A percentile compares a stretch with the other conserved stretches of the same genome.
Evolutionary conservation across 2,329 filamentous ascomycete species (phyloP).

Genomic region (Xylogone sp.): DNA sequence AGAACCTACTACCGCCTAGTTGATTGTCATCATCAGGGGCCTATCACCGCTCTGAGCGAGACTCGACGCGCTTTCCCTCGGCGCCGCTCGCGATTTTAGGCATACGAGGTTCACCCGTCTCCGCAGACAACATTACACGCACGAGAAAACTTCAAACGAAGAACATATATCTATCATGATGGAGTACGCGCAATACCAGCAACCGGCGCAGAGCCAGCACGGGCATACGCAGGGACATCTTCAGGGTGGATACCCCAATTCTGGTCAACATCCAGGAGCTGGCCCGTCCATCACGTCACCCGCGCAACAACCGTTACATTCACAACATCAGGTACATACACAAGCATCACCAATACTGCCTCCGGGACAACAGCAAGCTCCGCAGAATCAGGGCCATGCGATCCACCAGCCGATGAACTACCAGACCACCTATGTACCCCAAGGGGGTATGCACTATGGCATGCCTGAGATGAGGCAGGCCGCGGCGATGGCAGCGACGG

Average conservation of each 20-base stretch:
- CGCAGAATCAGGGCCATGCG: slow-evolving; percentile 55
- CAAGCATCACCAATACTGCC: slow-evolving; percentile 79
- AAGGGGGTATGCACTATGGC: slow-evolving; percentile 74
- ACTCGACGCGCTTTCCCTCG: neutral
- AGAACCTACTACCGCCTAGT: neutral
- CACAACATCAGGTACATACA: slow-evolving; percentile 52
- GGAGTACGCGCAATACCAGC: slow-evolving; percentile 74
- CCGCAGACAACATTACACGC: neutral
- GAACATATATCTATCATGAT: slow-evolving; percentile 44
- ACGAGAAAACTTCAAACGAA: neutral
- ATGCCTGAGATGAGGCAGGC: slow-evolving; percentile 68
- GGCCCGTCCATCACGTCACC: slow-evolving; percentile 63
- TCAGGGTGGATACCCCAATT: slow-evolving; percentile 58
- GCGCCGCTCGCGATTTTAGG: neutral
- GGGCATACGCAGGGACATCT: slow-evolving; percentile 56
- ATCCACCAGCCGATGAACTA: slow-evolving; percentile 75
- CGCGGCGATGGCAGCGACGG: slow-evolving; percentile 87
- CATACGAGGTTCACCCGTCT: slow-evolving; percentile 2
- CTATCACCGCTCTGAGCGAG: neutral
- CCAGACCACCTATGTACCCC: slow-evolving; percentile 70
- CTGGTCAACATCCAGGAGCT: slow-evolving; percentile 47
- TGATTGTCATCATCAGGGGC: neutral
- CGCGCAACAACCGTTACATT: slow-evolving; percentile 64
- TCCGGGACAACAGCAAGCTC: slow-evolving; percentile 69
- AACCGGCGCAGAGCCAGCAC: slow-evolving; percentile 55